Evolutionary conservation across 441 rosid genomes (phyloP).

Genomic region (Macaranga tanarius): DNA sequence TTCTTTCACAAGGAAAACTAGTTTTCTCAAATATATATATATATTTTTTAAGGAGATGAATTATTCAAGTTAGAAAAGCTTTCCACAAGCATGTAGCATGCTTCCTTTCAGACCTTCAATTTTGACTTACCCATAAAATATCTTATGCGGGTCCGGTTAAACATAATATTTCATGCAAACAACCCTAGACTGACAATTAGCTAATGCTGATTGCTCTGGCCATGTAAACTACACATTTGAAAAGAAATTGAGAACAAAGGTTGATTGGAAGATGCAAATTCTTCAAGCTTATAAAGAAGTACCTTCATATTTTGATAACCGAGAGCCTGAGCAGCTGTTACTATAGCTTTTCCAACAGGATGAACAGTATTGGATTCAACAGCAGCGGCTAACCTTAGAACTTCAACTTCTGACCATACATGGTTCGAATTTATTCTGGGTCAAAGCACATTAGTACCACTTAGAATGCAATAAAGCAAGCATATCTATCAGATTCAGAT

Average conservation of each 20-base stretch:
- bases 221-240: background rate
- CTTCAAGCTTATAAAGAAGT: conserved; percentile 9
- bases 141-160: background rate
- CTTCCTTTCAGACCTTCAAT: background rate
- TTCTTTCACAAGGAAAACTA: background rate
- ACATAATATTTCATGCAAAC: background rate
- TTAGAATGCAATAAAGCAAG: conserved; percentile 15
- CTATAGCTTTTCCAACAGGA: conserved; percentile 95
- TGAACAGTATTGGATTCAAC: conserved; percentile 91
- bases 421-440: conserved; percentile 47
- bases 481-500: background rate
- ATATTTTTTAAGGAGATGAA: too few species aligned
- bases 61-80: background rate
- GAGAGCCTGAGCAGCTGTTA: conserved; percentile 68
- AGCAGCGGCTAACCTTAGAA: conserved; percentile 81
- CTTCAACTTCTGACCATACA: conserved; percentile 63
- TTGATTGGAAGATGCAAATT: conserved; percentile 13
- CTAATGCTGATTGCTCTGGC: background rate
- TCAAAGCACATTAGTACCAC: conserved; percentile 24
- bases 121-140: background rate
- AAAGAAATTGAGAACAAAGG: background rate
- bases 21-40: too few species aligned
- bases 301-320: conserved; percentile 59
- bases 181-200: background rate
- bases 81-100: background rate